These are phyloP conservation scores for Trametes hirsuta DNA, from an alignment of 1,284 basidiomycete species.

Conservation along the genomic window DNA sequence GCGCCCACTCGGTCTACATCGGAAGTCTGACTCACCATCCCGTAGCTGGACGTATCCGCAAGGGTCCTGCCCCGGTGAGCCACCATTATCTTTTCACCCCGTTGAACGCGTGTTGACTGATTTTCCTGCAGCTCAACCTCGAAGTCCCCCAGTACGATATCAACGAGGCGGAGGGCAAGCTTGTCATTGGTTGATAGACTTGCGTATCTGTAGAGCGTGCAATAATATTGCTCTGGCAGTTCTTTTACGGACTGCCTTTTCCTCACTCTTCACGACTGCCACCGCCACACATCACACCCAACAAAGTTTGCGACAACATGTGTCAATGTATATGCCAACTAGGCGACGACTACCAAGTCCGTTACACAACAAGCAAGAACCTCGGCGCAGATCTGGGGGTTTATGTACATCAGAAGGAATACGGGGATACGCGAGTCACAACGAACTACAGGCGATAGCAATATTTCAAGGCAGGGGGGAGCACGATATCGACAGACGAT, in stretches of 20 bases:
- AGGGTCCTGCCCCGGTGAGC: slow-evolving; percentile 90
- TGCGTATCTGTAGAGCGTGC: slow-evolving; percentile 21
- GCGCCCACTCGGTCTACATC: slow-evolving; percentile 29
- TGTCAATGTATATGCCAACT: slow-evolving; percentile 3
- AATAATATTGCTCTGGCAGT: slow-evolving; percentile 19
- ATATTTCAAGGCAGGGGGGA: no score
- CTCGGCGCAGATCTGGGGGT: slow-evolving; percentile 4
- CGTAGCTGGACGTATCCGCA: slow-evolving; percentile 88
- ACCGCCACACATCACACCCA: not conserved
- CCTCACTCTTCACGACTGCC: not conserved
- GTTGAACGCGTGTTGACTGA: slow-evolving; percentile 5
- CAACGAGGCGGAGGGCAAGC: slow-evolving; percentile 86
- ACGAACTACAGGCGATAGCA: no score
- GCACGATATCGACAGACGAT: no score
- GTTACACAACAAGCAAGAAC: slow-evolving; percentile 1
- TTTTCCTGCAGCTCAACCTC: slow-evolving; percentile 77
- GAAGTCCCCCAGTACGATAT: slow-evolving; percentile 90
- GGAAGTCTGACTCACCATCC: not conserved
- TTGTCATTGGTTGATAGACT: slow-evolving; percentile 82
- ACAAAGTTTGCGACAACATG: not conserved
- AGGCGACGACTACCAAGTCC: not conserved
- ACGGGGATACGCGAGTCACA: not conserved
- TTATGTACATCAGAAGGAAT: slow-evolving; percentile 8
- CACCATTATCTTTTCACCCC: not conserved
- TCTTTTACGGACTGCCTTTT: not conserved